Percentiles rank a stretch among this genome's conserved stretches.
Evolutionary conservation across 768 basidiomycete species (phyloP).

Genomic region (Lactifluus rugatus): DNA sequence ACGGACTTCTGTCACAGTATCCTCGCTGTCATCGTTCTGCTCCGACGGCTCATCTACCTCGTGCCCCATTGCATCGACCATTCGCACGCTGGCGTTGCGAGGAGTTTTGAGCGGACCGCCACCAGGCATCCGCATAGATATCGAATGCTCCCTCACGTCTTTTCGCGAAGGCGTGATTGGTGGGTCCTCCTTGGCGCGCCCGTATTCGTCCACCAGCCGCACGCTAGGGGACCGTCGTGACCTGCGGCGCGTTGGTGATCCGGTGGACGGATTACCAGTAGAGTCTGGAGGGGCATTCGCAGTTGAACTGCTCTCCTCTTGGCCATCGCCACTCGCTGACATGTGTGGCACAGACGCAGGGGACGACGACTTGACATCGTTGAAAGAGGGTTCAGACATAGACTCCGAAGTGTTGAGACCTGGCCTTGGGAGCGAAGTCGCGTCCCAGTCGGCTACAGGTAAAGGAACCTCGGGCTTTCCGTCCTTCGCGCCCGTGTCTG

Average conservation of each 20-base stretch:
- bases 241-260: constrained; percentile 26
- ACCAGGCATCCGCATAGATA: constrained; percentile 11
- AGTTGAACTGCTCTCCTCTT: neutral
- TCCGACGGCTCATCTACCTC: constrained; percentile 35
- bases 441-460: constrained; percentile 12
- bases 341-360: neutral
- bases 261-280: constrained; percentile 9
- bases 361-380: constrained; percentile 15
- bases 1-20: constrained; percentile 19
- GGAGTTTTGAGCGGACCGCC: constrained; percentile 20
- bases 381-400: constrained; percentile 16
- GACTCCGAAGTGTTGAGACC: constrained; percentile 3
- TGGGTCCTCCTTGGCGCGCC: constrained; percentile 22
- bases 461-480: neutral
- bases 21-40: constrained; percentile 21
- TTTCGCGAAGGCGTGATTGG: constrained; percentile 18
- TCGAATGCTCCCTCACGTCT: constrained; percentile 20
- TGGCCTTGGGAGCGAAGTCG: neutral
- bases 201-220: constrained; percentile 65
- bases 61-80: constrained; percentile 63
- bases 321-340: neutral
- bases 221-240: constrained; percentile 43
- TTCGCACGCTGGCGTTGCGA: constrained; percentile 39
- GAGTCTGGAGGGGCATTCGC: constrained; percentile 16
- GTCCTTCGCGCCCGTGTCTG: constrained; percentile 14